Percentiles rank a stretch among this genome's conserved stretches.
phyloP scores from a whole-genome alignment of 495 filamentous ascomycete genomes.

The Pseudomonodictys pantanalensis region DNA sequence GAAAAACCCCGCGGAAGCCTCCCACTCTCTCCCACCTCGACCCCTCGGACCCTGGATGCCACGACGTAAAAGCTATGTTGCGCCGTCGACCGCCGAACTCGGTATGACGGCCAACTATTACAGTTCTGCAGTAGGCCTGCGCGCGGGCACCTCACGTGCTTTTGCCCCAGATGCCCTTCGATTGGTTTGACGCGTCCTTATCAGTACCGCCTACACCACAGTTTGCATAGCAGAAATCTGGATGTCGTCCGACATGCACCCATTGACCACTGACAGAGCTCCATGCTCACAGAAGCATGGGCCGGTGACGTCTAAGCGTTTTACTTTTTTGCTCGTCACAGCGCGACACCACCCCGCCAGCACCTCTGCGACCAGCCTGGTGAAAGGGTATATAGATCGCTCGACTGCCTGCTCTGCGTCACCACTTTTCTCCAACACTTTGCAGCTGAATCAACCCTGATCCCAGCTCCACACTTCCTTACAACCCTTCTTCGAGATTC shows the following conservation, averaged over 20 bases:
- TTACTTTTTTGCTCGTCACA: slow-evolving; percentile 8
- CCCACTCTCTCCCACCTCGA: slow-evolving; percentile 1
- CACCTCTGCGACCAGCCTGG: slow-evolving; percentile 3
- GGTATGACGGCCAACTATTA: slow-evolving; percentile 32
- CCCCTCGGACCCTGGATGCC: neutral
- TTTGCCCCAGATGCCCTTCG: neutral
- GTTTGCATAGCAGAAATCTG: slow-evolving; percentile 25
- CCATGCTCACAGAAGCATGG: neutral
- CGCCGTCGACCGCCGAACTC: slow-evolving; percentile 1
- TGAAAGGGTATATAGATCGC: slow-evolving; percentile 11
- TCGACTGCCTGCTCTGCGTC: neutral
- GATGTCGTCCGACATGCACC: neutral
- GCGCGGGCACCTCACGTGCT: slow-evolving; percentile 17
- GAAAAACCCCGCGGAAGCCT: neutral
- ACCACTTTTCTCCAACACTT: neutral
- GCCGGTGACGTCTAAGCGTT: slow-evolving; percentile 6
- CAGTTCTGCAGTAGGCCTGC: neutral
- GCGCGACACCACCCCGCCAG: neutral
- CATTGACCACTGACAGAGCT: slow-evolving; percentile 8
- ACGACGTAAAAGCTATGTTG: slow-evolving; percentile 9
- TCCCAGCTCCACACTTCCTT: neutral
- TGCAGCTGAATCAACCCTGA: neutral
- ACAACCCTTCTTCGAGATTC: neutral
- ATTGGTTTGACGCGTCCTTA: slow-evolving; percentile 25
- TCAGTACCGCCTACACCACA: slow-evolving; percentile 23